Conservation (phyloP, 139 green algal genomes). For the Chlorella sorokiniana region DNA sequence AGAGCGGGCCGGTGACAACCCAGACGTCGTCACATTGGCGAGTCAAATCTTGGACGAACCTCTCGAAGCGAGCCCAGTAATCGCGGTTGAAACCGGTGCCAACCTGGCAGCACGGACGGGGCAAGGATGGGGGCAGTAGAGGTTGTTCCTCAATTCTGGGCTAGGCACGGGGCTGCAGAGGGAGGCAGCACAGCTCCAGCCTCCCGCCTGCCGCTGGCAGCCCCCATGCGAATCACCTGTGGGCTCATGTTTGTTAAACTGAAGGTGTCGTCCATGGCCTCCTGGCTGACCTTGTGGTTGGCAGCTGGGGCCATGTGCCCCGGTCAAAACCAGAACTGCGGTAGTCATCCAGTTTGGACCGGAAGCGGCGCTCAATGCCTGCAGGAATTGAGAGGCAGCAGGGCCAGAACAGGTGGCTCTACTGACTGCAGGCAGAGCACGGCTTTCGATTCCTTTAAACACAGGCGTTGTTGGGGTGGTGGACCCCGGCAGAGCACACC, state of each 20-base stretch:
- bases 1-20: constrained; percentile 78
- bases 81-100: constrained; percentile 92
- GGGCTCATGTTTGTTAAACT: constrained; percentile 73
- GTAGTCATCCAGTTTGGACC: constrained; percentile 78
- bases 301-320: constrained; percentile 90
- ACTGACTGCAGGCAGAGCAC: too few relatives aligned
- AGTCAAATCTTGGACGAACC: constrained; percentile 75
- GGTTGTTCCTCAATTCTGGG: neutral
- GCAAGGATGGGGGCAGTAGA: neutral
- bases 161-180: too few relatives aligned
- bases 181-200: too few relatives aligned
- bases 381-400: neutral
- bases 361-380: constrained; percentile 69
- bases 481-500: too few relatives aligned
- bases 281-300: constrained; percentile 81
- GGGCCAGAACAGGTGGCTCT: neutral
- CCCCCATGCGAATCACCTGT: constrained; percentile 37
- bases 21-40: constrained; percentile 68
- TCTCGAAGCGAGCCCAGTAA: constrained; percentile 96
- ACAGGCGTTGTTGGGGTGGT: too few relatives aligned
- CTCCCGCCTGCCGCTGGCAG: neutral
- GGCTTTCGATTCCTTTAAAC: too few relatives aligned
- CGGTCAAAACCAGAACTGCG: constrained; percentile 84
- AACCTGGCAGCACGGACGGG: constrained; percentile 53
- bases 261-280: constrained; percentile 91